These are phyloP conservation scores for Plasmodium knowlesi DNA, from an alignment of 169 alveolate species.

Conservation along the genomic window DNA sequence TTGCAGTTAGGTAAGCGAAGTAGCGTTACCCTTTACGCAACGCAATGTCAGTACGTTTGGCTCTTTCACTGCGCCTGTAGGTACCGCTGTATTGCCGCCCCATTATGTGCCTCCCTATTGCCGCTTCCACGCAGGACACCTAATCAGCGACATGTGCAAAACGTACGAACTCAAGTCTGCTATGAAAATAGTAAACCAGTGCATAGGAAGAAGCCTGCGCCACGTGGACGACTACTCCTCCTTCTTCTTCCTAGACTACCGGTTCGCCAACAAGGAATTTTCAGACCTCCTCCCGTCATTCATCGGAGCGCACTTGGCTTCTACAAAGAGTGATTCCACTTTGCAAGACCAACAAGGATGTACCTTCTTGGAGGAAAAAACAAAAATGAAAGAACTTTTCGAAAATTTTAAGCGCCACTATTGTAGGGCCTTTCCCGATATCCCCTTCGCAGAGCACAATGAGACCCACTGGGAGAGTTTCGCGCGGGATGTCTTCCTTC, in stretches of 20 bases:
- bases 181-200: conserved; percentile 94
- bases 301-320: conserved; percentile 63
- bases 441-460: not conserved
- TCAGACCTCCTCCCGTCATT: conserved; percentile 79
- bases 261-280: conserved; percentile 80
- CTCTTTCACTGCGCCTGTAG: not conserved
- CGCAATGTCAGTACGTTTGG: not conserved
- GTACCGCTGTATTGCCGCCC: not conserved
- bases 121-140: not conserved
- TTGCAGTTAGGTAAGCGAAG: not conserved
- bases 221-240: conserved; percentile 96
- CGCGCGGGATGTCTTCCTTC: not conserved
- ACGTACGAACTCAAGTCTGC: conserved; percentile 88
- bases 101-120: not conserved
- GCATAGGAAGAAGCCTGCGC: conserved; percentile 97
- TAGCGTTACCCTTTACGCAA: not conserved
- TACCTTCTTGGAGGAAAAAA: conserved; percentile 2
- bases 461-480: not conserved
- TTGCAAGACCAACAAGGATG: not conserved
- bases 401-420: not conserved
- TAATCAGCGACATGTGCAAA: conserved; percentile 28
- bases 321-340: not conserved
- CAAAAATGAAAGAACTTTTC: not conserved
- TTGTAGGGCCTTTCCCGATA: not conserved
- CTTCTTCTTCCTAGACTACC: conserved; percentile 91